These are phyloP conservation scores for Phytomonas francai DNA, from an alignment of 208 protist genomes.

Conservation along the genomic window DNA sequence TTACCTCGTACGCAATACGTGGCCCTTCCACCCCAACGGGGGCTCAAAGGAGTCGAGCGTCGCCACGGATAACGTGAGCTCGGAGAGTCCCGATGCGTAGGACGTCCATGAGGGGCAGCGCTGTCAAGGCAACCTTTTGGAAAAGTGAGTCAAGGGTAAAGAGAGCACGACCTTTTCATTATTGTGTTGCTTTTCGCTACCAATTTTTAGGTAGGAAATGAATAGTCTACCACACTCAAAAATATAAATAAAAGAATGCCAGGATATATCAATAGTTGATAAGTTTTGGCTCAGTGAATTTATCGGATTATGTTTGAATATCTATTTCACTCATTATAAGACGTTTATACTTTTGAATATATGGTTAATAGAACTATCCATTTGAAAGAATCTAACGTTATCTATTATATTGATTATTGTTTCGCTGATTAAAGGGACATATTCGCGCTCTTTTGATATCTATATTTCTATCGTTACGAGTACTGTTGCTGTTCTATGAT, in stretches of 20 bases:
- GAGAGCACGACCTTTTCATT: neutral
- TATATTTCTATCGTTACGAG: slow-evolving; percentile 1
- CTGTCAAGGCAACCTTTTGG: neutral
- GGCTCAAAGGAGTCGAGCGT: slow-evolving; percentile 3
- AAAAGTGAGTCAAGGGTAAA: neutral
- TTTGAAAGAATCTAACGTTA: slow-evolving; percentile 4
- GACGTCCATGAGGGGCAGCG: neutral
- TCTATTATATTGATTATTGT: neutral
- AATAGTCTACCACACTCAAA: neutral
- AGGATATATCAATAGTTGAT: neutral
- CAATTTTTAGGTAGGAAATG: neutral
- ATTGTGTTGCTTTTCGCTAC: neutral
- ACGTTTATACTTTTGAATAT: neutral
- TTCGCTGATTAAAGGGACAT: neutral
- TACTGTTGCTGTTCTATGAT: neutral
- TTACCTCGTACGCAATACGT: slow-evolving; percentile 64
- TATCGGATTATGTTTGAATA: neutral
- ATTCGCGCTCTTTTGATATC: neutral
- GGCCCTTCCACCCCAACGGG: slow-evolving; percentile 35
- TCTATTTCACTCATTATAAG: neutral
- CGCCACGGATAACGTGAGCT: neutral
- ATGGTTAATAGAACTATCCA: neutral
- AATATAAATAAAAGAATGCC: neutral
- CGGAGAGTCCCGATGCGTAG: neutral
- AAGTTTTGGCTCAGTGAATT: neutral